phyloP scores from a whole-genome alignment of 2,329 filamentous ascomycete species.

The Colletotrichum theobromicola region DNA sequence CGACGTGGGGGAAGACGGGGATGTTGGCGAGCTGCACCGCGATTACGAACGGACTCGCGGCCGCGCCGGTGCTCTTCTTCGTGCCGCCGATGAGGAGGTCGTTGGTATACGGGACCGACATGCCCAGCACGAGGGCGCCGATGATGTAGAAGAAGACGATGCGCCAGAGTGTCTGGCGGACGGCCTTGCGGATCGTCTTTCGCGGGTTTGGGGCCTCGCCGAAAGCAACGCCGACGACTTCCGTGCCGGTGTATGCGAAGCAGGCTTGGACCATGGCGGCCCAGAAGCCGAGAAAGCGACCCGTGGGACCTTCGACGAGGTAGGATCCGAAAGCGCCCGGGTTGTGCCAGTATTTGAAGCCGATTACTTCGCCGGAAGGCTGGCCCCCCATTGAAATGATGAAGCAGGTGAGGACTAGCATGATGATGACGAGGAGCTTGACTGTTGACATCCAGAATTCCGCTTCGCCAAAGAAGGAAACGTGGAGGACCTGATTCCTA shows the following conservation, averaged over 20 bases:
- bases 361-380: constrained; percentile 39
- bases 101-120: constrained; percentile 29
- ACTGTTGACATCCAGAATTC: constrained; percentile 52
- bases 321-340: constrained; percentile 47
- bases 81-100: constrained; percentile 6
- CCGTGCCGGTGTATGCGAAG: constrained; percentile 61
- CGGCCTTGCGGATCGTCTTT: constrained; percentile 26
- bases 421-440: constrained; percentile 49
- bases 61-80: constrained; percentile 29
- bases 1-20: constrained; percentile 23
- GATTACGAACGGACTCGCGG: constrained; percentile 29
- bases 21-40: constrained; percentile 25
- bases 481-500: constrained; percentile 36
- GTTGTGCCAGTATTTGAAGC: constrained; percentile 48
- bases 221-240: constrained; percentile 78
- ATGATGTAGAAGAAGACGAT: constrained; percentile 28
- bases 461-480: constrained; percentile 49
- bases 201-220: constrained; percentile 44
- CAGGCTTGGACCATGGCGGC: constrained; percentile 41
- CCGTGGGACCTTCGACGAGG: constrained; percentile 33
- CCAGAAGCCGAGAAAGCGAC: constrained; percentile 46
- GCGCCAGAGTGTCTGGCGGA: constrained; percentile 29
- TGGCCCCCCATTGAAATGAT: constrained; percentile 44
- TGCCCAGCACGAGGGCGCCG: constrained; percentile 26
- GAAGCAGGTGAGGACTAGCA: constrained; percentile 41